A percentile compares a stretch with the other conserved stretches of the same genome.
Conservation (phyloP, 306 rosid genomes). For the Datisca glomerata region DNA sequence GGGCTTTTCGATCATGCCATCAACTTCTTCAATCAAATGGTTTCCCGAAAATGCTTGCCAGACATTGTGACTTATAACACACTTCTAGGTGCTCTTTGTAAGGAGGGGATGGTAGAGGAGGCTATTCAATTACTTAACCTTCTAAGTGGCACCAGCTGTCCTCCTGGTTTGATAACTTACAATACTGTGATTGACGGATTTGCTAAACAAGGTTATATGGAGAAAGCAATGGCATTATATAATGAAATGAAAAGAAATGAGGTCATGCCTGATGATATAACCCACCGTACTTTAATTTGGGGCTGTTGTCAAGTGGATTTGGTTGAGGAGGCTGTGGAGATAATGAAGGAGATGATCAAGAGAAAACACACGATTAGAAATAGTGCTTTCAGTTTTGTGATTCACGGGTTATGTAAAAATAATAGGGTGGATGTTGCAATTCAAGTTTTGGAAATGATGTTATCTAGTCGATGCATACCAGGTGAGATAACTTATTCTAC, state of each 20-base stretch:
- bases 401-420: conserved; percentile 54
- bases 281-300: conserved; percentile 49
- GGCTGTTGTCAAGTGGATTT: conserved; percentile 42
- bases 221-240: conserved; percentile 45
- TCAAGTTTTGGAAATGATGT: conserved; percentile 68
- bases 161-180: conserved; percentile 65
- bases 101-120: conserved; percentile 67
- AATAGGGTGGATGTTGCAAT: conserved; percentile 52
- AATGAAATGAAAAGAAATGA: conserved; percentile 44
- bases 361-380: conserved; percentile 25
- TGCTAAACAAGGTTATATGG: conserved; percentile 41
- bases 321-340: conserved; percentile 46
- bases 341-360: conserved; percentile 35
- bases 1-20: conserved; percentile 63
- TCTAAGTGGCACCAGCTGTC: conserved; percentile 37
- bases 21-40: conserved; percentile 43
- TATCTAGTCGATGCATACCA: conserved; percentile 39
- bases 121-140: conserved; percentile 38
- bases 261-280: conserved; percentile 59
- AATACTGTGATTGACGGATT: conserved; percentile 64
- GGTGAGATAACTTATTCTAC: conserved; percentile 35
- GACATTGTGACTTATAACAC: conserved; percentile 80
- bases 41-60: conserved; percentile 45
- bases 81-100: conserved; percentile 59
- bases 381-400: conserved; percentile 37